Conservation (phyloP, 805 yeast species). For the Crinitomyces ghanaensis region DNA sequence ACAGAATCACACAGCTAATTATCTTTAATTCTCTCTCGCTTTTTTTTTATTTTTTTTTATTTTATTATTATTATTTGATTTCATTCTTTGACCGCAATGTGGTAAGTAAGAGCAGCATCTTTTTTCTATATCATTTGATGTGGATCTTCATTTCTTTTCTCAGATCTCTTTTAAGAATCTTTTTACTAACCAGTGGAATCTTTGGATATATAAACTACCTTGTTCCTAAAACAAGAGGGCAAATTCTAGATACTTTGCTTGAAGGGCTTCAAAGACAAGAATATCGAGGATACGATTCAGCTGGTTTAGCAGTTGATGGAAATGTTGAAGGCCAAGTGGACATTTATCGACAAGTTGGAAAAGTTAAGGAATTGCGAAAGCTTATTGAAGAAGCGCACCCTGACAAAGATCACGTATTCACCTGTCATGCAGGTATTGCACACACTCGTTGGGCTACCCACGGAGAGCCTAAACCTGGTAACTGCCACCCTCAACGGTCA, state of each 20-base stretch:
- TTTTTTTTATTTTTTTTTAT: not conserved
- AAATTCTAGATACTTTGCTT: constrained; percentile 75
- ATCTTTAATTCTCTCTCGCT: too few relatives aligned
- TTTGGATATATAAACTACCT: constrained; percentile 95
- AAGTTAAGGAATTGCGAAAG: constrained; percentile 70
- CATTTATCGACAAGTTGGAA: constrained; percentile 80
- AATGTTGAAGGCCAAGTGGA: constrained; percentile 60
- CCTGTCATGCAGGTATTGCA: constrained; percentile 90
- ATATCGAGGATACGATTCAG: constrained; percentile 96
- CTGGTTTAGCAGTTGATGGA: constrained; percentile 94
- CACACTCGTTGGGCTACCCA: constrained; percentile 99
- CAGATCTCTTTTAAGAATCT: not conserved
- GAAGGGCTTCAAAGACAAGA: constrained; percentile 71
- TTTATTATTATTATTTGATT: not conserved
- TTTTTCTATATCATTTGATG: not conserved
- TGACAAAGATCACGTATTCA: constrained; percentile 47
- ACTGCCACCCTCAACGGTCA: constrained; percentile 95
- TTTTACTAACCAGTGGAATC: constrained; percentile 56
- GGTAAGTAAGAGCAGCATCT: not conserved
- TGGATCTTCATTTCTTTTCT: not conserved
- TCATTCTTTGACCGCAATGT: not conserved
- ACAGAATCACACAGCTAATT: too few relatives aligned
- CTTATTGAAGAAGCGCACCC: constrained; percentile 37
- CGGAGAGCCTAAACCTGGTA: constrained; percentile 75
- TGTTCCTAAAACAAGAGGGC: constrained; percentile 86